Base-by-base conservation (phyloP, 1,284 basidiomycete species). In the Anthracocystis walkeri region DNA sequence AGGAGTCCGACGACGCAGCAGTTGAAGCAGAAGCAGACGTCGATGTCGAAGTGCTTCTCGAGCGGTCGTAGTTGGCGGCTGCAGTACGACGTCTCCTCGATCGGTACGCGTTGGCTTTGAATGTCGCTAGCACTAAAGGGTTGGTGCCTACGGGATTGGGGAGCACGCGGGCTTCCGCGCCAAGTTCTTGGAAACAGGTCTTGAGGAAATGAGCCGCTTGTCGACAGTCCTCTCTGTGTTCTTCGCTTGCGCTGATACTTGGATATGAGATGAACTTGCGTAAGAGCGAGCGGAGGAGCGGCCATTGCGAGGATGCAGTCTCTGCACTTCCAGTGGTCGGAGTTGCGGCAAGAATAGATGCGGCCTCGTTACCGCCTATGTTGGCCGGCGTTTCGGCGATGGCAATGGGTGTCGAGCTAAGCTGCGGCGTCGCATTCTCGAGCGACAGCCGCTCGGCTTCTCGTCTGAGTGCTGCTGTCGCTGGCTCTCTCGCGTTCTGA, bases 211-310 rank as follows among this genome's bases (percentile, higher is more conserved):
- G 80, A 1, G 82, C 82, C 4, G 78, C 77, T 60, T 82, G 82
- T 12, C 82, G 63, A 33, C 68, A 86, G 77, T 95, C 92, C 86
- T 98, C 96, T 27, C 90, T 89, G 81, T 92, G 89, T 2, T 87
- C 85, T 4, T 90, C 88, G 57, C 87, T 86, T 57, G 90, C 90
- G 78, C 93, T 94, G 57, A 98, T 89, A 58, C 94, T 95, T 2
- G 91, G 92, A 51, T 94, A 92, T 0, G 93, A 90, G 7, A 97
- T 89, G 71, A 99, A 94, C 81, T 92, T 93, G 3, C 92, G 90
- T 3, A 99, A 88, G 0, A 92, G 92, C 79, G 88, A 87, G 10
- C 89, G 86, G 81, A 89, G 87, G 8, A 87, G 84, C 55, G 88
- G 87, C 61, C 75, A 69, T 12, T 70, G 60, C 3, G 67, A 54